Evolutionary conservation across 2,329 filamentous ascomycete genomes (phyloP).

Genomic region (Pseudogymnoascus sp.): DNA sequence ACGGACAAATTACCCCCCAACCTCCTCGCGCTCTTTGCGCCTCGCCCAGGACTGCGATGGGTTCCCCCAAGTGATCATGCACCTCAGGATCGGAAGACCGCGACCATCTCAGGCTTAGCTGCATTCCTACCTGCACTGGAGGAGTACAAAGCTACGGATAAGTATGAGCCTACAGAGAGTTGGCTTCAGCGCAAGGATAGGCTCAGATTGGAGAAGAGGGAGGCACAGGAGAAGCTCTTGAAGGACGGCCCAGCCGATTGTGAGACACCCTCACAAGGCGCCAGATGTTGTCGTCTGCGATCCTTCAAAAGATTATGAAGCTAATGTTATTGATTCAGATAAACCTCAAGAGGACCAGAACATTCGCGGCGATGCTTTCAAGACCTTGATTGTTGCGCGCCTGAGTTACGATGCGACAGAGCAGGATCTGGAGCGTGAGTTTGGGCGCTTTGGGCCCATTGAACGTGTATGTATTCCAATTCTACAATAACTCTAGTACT

Average conservation of each 20-base stretch:
- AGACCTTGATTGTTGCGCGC: constrained; percentile 85
- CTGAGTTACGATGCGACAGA: constrained; percentile 84
- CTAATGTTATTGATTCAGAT: constrained; percentile 41
- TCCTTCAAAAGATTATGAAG: neutral
- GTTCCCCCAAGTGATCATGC: constrained; percentile 75
- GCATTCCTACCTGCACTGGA: constrained; percentile 65
- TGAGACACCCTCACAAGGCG: constrained; percentile 12
- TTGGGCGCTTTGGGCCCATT: constrained; percentile 86
- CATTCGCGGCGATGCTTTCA: constrained; percentile 87
- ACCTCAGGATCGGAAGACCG: constrained; percentile 72
- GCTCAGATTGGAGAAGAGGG: constrained; percentile 71
- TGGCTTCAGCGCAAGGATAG: constrained; percentile 85
- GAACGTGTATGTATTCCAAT: constrained; percentile 59
- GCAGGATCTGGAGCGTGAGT: constrained; percentile 86
- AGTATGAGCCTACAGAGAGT: constrained; percentile 78
- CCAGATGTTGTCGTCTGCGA: neutral
- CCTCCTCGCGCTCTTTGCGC: constrained; percentile 87
- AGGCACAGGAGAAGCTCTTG: constrained; percentile 47
- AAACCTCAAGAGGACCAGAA: constrained; percentile 80
- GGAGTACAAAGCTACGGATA: constrained; percentile 69
- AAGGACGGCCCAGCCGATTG: constrained; percentile 25
- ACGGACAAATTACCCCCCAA: constrained; percentile 94
- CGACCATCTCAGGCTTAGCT: constrained; percentile 63
- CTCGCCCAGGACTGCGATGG: constrained; percentile 85
- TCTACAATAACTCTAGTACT: neutral